These are phyloP conservation scores for Acanthamoeba culbertsoni DNA, from an alignment of 208 protist genomes.

Conservation along the genomic window DNA sequence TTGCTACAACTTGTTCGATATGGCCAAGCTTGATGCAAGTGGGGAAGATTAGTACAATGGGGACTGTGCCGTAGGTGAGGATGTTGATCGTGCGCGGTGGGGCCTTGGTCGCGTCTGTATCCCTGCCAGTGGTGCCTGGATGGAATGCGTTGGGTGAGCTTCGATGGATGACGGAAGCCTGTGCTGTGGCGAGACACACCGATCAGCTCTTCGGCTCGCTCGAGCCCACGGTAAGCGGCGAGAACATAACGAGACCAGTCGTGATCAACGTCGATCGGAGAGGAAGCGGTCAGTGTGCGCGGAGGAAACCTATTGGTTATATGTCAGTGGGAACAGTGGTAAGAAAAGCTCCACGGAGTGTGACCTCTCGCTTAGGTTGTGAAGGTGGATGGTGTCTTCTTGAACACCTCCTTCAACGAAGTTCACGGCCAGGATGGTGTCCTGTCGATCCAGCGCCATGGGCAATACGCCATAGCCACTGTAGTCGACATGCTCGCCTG, in stretches of 20 bases:
- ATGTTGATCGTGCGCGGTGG: slow-evolving; percentile 10
- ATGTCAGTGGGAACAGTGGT: background rate
- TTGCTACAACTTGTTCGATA: background rate
- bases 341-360: background rate
- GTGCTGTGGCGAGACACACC: background rate
- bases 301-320: background rate
- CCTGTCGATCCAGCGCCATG: slow-evolving; percentile 52
- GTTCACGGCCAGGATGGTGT: slow-evolving; percentile 51
- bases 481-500: slow-evolving; percentile 78
- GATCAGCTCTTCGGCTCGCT: background rate
- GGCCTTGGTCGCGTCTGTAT: background rate
- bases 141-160: background rate
- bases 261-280: slow-evolving; percentile 1
- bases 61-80: slow-evolving; percentile 38
- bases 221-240: slow-evolving; percentile 5
- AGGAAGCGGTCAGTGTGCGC: slow-evolving; percentile 8
- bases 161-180: background rate
- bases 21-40: background rate
- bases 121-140: background rate
- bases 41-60: slow-evolving; percentile 4
- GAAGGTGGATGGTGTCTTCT: background rate
- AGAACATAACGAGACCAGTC: slow-evolving; percentile 51
- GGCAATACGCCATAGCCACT: slow-evolving; percentile 72
- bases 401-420: background rate
- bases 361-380: background rate